Percentiles rank a stretch among this genome's conserved stretches.
phyloP scores from a whole-genome alignment of 129 eudicot genomes.

The Centaurea solstitialis region DNA sequence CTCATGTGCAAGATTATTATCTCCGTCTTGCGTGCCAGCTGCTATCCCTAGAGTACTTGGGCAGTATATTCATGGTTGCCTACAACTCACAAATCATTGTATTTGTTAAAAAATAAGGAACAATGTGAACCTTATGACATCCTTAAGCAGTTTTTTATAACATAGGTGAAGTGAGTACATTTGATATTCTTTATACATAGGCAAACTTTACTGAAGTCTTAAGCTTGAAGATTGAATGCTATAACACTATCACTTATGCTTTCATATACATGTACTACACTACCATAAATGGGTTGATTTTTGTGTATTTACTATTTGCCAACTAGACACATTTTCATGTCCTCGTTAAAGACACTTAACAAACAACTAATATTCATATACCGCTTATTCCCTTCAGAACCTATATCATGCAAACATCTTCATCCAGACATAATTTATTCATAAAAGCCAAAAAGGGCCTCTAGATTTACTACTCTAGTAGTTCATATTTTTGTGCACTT shows the following conservation, averaged over 20 bases:
- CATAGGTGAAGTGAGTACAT: neutral
- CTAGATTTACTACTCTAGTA: neutral
- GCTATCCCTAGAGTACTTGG: slow-evolving; percentile 6
- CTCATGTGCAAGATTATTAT: slow-evolving; percentile 5
- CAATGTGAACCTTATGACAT: neutral
- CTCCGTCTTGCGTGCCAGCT: slow-evolving; percentile 1
- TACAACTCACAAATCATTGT: neutral
- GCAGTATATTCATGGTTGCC: neutral
- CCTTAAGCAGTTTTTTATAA: neutral
- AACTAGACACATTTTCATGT: neutral
- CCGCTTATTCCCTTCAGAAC: neutral
- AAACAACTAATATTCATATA: neutral
- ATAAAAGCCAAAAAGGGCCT: neutral
- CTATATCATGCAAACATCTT: neutral
- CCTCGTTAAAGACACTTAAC: neutral
- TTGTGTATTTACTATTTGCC: neutral
- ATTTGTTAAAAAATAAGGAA: neutral
- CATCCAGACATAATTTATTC: neutral
- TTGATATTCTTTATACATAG: neutral
- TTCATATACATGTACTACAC: slow-evolving; percentile 7
- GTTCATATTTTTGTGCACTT: neutral
- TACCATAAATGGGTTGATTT: neutral
- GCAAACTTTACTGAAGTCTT: slow-evolving; percentile 5
- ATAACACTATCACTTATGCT: neutral
- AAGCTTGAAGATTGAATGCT: neutral